Evolutionary conservation across 2,329 filamentous ascomycete genomes (phyloP).

Genomic region (Aspergillus ochraceoroseus): DNA sequence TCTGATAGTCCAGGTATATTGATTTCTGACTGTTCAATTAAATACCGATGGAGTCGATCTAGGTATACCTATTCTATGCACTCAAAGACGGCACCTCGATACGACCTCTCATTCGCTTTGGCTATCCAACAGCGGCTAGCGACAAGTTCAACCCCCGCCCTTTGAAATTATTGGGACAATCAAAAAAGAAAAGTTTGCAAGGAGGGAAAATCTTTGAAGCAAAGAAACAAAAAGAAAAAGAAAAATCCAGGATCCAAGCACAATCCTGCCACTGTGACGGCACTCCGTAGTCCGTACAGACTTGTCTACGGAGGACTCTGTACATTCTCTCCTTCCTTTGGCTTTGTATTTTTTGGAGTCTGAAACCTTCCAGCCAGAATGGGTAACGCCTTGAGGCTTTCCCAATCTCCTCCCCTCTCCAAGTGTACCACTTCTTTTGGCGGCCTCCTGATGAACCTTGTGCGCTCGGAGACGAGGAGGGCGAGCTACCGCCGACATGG

Average conservation of each 20-base stretch:
- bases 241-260: slow-evolving; percentile 2
- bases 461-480: no score
- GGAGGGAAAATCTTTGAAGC: slow-evolving; percentile 3
- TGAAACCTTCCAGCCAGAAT: no score
- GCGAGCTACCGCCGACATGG: no score
- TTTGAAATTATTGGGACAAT: slow-evolving; percentile 2
- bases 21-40: slow-evolving; percentile 12
- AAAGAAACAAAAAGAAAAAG: not conserved
- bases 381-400: no score
- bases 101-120: slow-evolving; percentile 17
- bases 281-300: no score
- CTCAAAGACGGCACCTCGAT: slow-evolving; percentile 12
- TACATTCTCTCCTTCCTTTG: not conserved
- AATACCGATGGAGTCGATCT: slow-evolving; percentile 7
- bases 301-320: not conserved
- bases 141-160: slow-evolving; percentile 1
- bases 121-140: slow-evolving; percentile 6
- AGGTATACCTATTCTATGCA: no score
- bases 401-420: no score
- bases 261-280: not conserved
- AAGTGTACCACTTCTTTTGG: no score
- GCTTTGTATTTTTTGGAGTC: not conserved
- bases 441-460: no score
- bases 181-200: not conserved
- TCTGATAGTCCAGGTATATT: slow-evolving; percentile 16